Conservation (phyloP, 805 yeast genomes). For the Jamesozyma jinghongensis region DNA sequence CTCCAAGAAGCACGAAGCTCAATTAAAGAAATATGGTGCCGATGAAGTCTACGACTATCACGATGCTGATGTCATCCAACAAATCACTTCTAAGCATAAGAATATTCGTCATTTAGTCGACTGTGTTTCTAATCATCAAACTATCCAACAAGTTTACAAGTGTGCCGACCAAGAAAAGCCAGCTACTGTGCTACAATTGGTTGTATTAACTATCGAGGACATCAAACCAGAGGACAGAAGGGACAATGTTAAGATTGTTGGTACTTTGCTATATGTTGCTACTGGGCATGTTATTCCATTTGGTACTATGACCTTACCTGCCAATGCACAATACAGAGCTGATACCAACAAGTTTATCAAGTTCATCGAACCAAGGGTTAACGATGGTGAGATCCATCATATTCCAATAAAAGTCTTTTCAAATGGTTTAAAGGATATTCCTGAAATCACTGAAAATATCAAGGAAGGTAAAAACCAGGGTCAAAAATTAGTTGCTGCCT, state of each 20-base stretch:
- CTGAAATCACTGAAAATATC: constrained; percentile 17
- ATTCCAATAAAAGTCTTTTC: constrained; percentile 25
- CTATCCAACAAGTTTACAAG: constrained; percentile 30
- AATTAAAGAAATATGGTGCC: constrained; percentile 41
- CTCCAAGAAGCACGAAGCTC: constrained; percentile 37
- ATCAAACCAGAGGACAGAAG: constrained; percentile 27
- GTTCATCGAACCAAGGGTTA: constrained; percentile 17
- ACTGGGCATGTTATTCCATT: constrained; percentile 32
- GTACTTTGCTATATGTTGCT: constrained; percentile 34
- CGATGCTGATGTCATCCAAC: constrained; percentile 37
- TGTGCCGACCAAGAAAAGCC: constrained; percentile 29
- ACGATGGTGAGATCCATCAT: constrained; percentile 22
- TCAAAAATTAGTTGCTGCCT: constrained; percentile 23
- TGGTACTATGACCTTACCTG: constrained; percentile 19
- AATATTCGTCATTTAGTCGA: constrained; percentile 30
- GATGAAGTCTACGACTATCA: constrained; percentile 42
- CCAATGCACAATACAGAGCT: constrained; percentile 18
- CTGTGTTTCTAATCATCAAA: constrained; percentile 26
- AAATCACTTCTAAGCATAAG: constrained; percentile 31
- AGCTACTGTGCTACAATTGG: constrained; percentile 32
- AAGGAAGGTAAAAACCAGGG: constrained; percentile 22
- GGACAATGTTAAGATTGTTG: constrained; percentile 28
- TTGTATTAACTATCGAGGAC: constrained; percentile 17
- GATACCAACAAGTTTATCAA: constrained; percentile 23
- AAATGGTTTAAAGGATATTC: constrained; percentile 23